Base-by-base conservation (phyloP, 2,329 filamentous ascomycete species). In the Colletotrichum sp. region DNA sequence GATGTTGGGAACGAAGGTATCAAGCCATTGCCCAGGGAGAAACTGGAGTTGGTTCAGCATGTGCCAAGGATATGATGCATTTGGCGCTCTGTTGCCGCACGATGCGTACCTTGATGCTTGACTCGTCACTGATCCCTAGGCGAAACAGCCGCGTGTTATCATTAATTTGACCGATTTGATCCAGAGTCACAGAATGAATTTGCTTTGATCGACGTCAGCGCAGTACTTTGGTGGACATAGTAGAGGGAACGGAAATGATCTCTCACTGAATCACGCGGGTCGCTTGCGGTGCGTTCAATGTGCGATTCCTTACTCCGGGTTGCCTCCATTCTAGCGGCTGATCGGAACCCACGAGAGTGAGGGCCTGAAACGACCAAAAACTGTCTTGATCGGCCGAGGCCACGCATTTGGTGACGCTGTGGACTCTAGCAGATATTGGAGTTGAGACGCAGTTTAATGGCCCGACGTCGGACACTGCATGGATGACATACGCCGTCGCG, bases 21-120 rank as follows among this genome's bases (percentile, higher is more conserved):
- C 96, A 72, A 98, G 89, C 95, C 95, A 98, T 88, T 98, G 96
- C 70, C 96, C 96, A 7, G 96, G 92, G 8, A 92, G 88, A 85
- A 97, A 98, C 89, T 94, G 83, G n/a, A 21, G 59, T 81, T 75
- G 81, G 77, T 72, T 78, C 59, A n/a, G 28, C 18, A n/a, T 32
- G 5, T 71, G 77, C 30, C 69, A 36, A 15, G 26, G 18, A 18
- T 68, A 18, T 9, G 28, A 57, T 52, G 44, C 30, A 6, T 57
- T n/a, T 18, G 26, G 7, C 21, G 16, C 39, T 28, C 49, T 18
- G 28, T 62, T 18, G 30, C 18, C 7, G 30, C 9, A 55, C 49
- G 55, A 59, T 21, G 60, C 80, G 64, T 85, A 92, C 92, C 82
- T 88, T 87, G 78, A 91, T 86, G 78, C 80, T 81, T 18, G 85